These are phyloP conservation scores for Gleditsia sinensis DNA, from an alignment of 306 rosid genomes.

Conservation along the genomic window DNA sequence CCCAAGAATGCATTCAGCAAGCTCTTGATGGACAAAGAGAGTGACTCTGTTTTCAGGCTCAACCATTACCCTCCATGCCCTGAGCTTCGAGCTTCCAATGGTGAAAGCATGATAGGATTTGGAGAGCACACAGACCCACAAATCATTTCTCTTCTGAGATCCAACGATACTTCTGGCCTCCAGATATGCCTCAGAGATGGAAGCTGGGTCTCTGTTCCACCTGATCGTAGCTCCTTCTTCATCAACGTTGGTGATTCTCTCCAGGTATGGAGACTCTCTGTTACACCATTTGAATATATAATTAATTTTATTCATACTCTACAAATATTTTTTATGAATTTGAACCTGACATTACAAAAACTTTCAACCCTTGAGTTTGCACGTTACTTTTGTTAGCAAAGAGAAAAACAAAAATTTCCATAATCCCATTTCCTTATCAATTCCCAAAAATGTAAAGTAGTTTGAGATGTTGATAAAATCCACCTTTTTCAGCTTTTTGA, in stretches of 20 bases:
- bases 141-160: conserved; percentile 70
- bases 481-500: too few species aligned
- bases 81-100: conserved; percentile 37
- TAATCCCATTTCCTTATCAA: too few species aligned
- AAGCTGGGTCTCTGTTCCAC: conserved; percentile 82
- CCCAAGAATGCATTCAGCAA: conserved; percentile 63
- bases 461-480: too few species aligned
- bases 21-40: conserved; percentile 66
- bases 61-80: conserved; percentile 87
- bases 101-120: conserved; percentile 62
- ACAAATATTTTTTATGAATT: conserved; percentile 30
- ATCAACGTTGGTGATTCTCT: conserved; percentile 86
- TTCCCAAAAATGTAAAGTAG: too few species aligned
- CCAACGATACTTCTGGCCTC: conserved; percentile 75
- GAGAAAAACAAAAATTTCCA: too few species aligned
- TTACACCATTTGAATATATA: background rate
- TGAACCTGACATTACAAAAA: background rate
- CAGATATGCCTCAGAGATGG: conserved; percentile 64
- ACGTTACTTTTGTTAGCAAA: too few species aligned
- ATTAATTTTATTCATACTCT: background rate
- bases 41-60: conserved; percentile 74
- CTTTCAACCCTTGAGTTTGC: too few species aligned
- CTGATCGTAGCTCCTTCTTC: conserved; percentile 77
- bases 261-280: conserved; percentile 60
- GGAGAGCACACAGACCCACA: conserved; percentile 95